Base-by-base conservation (phyloP, 192 early-diverging fungal genomes). In the Rhizophagus sp. region DNA sequence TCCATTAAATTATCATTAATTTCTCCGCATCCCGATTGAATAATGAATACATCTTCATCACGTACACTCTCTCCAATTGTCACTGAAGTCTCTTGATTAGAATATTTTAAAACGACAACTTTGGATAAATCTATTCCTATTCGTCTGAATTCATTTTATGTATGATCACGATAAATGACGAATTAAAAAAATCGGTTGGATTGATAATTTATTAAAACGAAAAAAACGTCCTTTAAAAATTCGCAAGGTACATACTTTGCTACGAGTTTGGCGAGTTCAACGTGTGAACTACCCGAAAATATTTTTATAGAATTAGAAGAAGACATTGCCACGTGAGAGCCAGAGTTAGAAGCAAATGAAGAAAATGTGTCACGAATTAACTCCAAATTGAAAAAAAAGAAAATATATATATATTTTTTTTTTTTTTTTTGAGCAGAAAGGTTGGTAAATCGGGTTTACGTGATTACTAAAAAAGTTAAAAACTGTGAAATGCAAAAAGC, bases 1-100 rank as follows among this genome's bases (percentile, higher is more conserved):
- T 99, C 98, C 88, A 98, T 96, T 76, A 99, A 87, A 85, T 97
- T 92, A 90, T 99, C 98, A 87, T 98, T 98, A 89, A 98, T 97
- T 76, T 95, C 89, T 41, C 95, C 94, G 81, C 95, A 98, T 76
- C 96, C 98, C 34, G 94, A 95, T 85, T 99, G 98, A 82, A 99
- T 93, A 84, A 99, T 96, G 86, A 93, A 99, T 50, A 99, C 96
- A 81, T 98, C 97, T 85, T 99, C 94, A 75, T 98, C 95, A 82
- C 97, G 96, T 24, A 99, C 96, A 44, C 95, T 96, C 85, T 96
- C 95, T 78, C 96, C 96, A 80, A 96, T 95, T 11, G 93, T 96
- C 44, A 96, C 95, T 17, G 93, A 93, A 19, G 97, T 99, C 83
- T 99, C 97, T 88, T 97, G 94, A 89, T 99, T 99, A 27, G 95